These are phyloP conservation scores for Tolypocladium amazonense DNA, from an alignment of 2,329 filamentous ascomycete species.

Conservation along the genomic window DNA sequence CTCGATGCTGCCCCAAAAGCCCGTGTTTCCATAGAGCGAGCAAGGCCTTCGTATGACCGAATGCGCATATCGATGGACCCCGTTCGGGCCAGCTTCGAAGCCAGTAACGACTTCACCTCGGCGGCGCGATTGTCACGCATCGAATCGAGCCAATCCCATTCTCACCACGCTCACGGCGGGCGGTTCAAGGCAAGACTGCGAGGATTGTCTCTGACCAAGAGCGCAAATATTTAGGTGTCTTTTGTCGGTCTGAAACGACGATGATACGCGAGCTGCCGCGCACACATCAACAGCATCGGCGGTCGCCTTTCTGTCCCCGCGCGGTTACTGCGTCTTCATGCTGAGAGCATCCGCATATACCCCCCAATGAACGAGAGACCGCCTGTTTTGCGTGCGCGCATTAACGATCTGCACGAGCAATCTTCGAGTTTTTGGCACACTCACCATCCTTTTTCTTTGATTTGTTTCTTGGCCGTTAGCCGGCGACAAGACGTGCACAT, in stretches of 20 bases:
- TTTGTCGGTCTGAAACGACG: constrained; percentile 2
- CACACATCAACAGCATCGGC: constrained; percentile 12
- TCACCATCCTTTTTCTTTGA: neutral
- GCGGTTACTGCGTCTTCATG: constrained; percentile 16
- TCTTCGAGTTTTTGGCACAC: constrained; percentile 25
- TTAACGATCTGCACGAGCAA: constrained; percentile 40
- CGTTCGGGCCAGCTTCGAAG: constrained; percentile 73
- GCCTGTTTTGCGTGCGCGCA: neutral
- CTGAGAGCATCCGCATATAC: constrained; percentile 3
- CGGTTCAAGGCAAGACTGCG: constrained; percentile 26
- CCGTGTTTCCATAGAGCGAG: constrained; percentile 50
- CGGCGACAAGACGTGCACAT: too few species aligned
- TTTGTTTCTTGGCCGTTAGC: neutral
- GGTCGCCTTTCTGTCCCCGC: constrained; percentile 14
- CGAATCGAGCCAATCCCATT: constrained; percentile 56
- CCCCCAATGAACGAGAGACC: constrained; percentile 1
- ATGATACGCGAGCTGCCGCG: too few species aligned
- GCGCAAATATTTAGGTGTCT: constrained; percentile 21
- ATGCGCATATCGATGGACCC: constrained; percentile 81
- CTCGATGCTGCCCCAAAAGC: constrained; percentile 24
- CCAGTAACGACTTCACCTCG: constrained; percentile 81
- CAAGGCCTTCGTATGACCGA: constrained; percentile 75
- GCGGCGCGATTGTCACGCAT: constrained; percentile 75
- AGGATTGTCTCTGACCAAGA: constrained; percentile 30
- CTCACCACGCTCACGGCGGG: constrained; percentile 5